phyloP scores from a whole-genome alignment of 345 rosid genomes.

The Boechera retrofracta region DNA sequence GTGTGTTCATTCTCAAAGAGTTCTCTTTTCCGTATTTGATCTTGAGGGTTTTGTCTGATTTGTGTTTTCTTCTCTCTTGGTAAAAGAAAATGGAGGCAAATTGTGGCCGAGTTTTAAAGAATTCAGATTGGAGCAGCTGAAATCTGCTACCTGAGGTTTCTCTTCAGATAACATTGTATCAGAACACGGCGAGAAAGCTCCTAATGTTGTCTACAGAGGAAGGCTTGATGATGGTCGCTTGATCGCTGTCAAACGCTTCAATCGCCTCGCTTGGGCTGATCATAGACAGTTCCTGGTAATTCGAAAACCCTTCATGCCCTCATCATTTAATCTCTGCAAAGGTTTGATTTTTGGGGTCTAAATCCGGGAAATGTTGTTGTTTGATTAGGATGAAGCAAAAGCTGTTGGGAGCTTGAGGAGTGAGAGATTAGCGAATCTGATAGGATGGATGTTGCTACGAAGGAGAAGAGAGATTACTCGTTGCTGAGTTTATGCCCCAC shows the following conservation, averaged over 20 bases:
- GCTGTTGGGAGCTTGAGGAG: conserved; percentile 88
- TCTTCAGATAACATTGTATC: conserved; percentile 88
- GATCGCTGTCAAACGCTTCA: conserved; percentile 91
- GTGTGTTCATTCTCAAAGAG: background rate
- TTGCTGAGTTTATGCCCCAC: conserved; percentile 92
- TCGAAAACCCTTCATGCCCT: background rate
- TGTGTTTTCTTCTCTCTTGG: background rate
- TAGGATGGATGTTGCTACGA: conserved; percentile 93
- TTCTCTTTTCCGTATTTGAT: background rate
- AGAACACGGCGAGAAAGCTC: conserved; percentile 98
- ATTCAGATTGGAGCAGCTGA: conserved; percentile 74
- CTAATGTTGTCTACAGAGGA: conserved; percentile 88
- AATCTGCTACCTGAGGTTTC: conserved; percentile 77
- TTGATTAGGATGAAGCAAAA: conserved; percentile 85
- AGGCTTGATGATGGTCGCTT: conserved; percentile 70
- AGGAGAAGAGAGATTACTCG: conserved; percentile 88
- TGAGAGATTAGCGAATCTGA: conserved; percentile 81
- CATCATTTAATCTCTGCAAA: background rate
- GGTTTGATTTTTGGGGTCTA: background rate
- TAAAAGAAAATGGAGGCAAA: conserved; percentile 68
- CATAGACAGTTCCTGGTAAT: conserved; percentile 87
- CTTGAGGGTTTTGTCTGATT: background rate
- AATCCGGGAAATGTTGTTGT: background rate
- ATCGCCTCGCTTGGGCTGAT: conserved; percentile 92
- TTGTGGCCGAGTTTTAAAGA: conserved; percentile 78